A percentile compares a stretch with the other conserved stretches of the same genome.
Evolutionary conservation across 192 early-diverging fungal genomes (phyloP).

Genomic region (Obelidium mucronatum): DNA sequence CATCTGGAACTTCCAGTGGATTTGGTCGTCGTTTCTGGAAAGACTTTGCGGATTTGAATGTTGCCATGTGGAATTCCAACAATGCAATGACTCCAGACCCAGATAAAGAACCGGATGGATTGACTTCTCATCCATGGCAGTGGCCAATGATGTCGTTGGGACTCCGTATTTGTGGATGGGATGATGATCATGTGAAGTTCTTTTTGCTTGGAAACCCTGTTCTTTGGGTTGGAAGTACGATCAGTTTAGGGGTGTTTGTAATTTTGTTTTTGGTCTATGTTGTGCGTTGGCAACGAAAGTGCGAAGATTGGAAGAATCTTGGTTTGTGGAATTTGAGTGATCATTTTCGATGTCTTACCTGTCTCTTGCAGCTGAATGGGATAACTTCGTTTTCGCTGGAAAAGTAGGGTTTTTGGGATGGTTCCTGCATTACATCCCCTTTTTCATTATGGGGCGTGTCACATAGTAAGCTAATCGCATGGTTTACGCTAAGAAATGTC

Average conservation of each 20-base stretch:
- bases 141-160: conserved; percentile 92
- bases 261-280: conserved; percentile 57
- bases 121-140: conserved; percentile 82
- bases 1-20: conserved; percentile 64
- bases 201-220: conserved; percentile 94
- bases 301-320: conserved; percentile 60
- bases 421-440: conserved; percentile 93
- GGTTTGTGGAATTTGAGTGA: neutral
- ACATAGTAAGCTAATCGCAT: conserved; percentile 72
- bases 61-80: conserved; percentile 96
- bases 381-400: conserved; percentile 74
- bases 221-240: conserved; percentile 84
- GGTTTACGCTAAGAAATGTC: too few species aligned
- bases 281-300: conserved; percentile 71
- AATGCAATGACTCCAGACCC: conserved; percentile 93
- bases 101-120: conserved; percentile 82
- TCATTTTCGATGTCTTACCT: conserved; percentile 1
- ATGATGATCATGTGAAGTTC: conserved; percentile 82
- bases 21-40: conserved; percentile 81
- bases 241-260: conserved; percentile 59
- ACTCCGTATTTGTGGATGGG: conserved; percentile 95
- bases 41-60: conserved; percentile 90
- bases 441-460: conserved; percentile 96
- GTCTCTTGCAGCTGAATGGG: conserved; percentile 53
- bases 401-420: conserved; percentile 86